A percentile compares a stretch with the other conserved stretches of the same genome.
Evolutionary conservation across 495 filamentous ascomycete genomes (phyloP).

Genomic region (Daldinia loculata): DNA sequence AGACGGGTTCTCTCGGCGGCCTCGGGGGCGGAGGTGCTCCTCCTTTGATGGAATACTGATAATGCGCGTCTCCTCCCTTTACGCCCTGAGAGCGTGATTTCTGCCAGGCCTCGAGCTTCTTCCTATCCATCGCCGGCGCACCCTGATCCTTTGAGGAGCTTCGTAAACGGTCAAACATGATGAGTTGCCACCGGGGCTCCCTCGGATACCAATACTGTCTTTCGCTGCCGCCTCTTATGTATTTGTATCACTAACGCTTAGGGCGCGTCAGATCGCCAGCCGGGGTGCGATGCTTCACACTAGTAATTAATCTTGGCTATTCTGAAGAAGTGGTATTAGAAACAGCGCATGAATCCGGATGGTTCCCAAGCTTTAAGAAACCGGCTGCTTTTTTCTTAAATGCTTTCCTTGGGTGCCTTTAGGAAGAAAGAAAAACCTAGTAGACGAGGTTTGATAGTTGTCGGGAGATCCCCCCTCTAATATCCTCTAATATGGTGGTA

Average conservation of each 20-base stretch:
- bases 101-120: constrained; percentile 47
- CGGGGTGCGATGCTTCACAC: constrained; percentile 35
- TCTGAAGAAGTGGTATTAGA: constrained; percentile 9
- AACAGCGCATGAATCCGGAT: constrained; percentile 16
- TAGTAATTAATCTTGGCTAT: constrained; percentile 29
- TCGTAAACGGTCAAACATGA: constrained; percentile 47
- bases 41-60: constrained; percentile 44
- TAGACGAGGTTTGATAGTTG: constrained; percentile 1
- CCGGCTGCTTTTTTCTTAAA: not conserved
- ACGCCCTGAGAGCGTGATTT: constrained; percentile 39
- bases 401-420: not conserved
- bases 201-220: not conserved
- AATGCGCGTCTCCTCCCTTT: constrained; percentile 42
- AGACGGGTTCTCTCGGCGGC: constrained; percentile 26
- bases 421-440: not conserved
- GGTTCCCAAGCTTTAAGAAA: constrained; percentile 1
- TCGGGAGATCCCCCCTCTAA: constrained; percentile 11
- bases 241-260: constrained; percentile 25
- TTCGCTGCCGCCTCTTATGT: constrained; percentile 5
- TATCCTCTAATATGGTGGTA: constrained; percentile 11
- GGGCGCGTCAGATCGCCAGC: constrained; percentile 37
- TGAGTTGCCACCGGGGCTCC: not conserved
- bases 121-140: constrained; percentile 31
- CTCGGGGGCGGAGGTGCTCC: constrained; percentile 35
- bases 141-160: constrained; percentile 37